Conservation (phyloP, 2,329 filamentous ascomycete species). For the Colletotrichum tanaceti region DNA sequence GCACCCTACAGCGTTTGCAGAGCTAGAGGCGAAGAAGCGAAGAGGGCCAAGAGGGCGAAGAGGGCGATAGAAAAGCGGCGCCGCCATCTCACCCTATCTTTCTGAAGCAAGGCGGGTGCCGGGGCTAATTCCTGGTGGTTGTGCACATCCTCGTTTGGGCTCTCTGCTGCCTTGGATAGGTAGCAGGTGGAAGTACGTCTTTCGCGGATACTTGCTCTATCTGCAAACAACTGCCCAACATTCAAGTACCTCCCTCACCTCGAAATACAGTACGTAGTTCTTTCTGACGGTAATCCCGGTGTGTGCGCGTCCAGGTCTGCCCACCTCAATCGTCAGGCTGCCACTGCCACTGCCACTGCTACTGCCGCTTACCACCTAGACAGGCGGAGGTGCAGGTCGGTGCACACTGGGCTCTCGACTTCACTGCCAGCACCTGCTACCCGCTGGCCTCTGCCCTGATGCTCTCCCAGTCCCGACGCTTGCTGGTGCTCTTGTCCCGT, state of each 20-base stretch:
- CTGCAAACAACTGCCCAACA: background rate
- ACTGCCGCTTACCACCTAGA: constrained; percentile 8
- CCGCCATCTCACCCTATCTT: constrained; percentile 34
- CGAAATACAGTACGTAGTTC: constrained; percentile 17
- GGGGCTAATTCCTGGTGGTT: constrained; percentile 23
- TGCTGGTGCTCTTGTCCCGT: constrained; percentile 16
- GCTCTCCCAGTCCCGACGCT: background rate
- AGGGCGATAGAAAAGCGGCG: background rate
- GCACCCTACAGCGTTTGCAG: constrained; percentile 6
- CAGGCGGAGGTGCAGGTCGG: background rate
- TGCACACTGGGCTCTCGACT: constrained; percentile 13
- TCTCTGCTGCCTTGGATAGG: background rate
- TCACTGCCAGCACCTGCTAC: background rate
- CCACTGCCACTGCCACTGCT: constrained; percentile 34
- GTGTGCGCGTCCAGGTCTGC: background rate
- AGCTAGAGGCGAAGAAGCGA: background rate
- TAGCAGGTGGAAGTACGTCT: constrained; percentile 2
- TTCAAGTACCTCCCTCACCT: constrained; percentile 12
- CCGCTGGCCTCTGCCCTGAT: background rate
- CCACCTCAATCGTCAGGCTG: constrained; percentile 33
- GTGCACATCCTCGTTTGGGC: constrained; percentile 7
- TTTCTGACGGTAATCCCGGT: background rate
- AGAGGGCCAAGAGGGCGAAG: constrained; percentile 1
- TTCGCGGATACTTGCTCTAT: background rate
- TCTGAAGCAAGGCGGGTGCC: constrained; percentile 37